phyloP scores from a whole-genome alignment of 345 rosid genomes.

The Bretschneidera sinensis region DNA sequence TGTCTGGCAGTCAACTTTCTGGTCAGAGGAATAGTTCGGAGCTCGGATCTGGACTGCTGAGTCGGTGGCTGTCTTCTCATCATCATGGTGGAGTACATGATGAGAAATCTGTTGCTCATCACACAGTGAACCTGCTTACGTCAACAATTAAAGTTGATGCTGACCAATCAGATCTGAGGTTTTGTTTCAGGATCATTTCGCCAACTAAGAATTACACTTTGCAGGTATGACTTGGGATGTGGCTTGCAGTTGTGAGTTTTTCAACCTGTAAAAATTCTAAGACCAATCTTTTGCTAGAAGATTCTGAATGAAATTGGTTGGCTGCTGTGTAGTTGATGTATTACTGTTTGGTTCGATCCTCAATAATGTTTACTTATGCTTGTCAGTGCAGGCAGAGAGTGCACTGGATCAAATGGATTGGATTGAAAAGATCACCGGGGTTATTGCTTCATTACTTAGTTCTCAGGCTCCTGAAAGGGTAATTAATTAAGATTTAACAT shows the following conservation, averaged over 20 bases:
- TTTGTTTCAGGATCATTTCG: constrained; percentile 98
- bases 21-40: constrained; percentile 95
- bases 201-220: constrained; percentile 96
- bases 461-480: constrained; percentile 96
- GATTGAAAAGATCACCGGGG: constrained; percentile 99
- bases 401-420: constrained; percentile 97
- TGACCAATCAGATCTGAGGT: constrained; percentile 96
- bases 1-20: constrained; percentile 67
- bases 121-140: constrained; percentile 97
- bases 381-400: constrained; percentile 99
- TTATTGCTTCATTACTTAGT: constrained; percentile 95
- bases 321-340: background rate
- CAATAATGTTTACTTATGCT: constrained; percentile 40
- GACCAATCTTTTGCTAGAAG: constrained; percentile 7
- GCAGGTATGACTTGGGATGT: constrained; percentile 60
- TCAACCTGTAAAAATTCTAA: constrained; percentile 2
- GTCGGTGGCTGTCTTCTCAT: constrained; percentile 97
- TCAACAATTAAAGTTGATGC: constrained; percentile 98
- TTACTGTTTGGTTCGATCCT: constrained; percentile 21
- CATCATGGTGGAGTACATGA: constrained; percentile 92
- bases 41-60: constrained; percentile 88
- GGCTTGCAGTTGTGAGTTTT: constrained; percentile 16
- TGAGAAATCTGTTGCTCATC: constrained; percentile 98
- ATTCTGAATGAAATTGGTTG: constrained; percentile 1
- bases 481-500: constrained; percentile 17